These are phyloP conservation scores for Micractinium sp. DNA, from an alignment of 139 green algal species.

Conservation along the genomic window DNA sequence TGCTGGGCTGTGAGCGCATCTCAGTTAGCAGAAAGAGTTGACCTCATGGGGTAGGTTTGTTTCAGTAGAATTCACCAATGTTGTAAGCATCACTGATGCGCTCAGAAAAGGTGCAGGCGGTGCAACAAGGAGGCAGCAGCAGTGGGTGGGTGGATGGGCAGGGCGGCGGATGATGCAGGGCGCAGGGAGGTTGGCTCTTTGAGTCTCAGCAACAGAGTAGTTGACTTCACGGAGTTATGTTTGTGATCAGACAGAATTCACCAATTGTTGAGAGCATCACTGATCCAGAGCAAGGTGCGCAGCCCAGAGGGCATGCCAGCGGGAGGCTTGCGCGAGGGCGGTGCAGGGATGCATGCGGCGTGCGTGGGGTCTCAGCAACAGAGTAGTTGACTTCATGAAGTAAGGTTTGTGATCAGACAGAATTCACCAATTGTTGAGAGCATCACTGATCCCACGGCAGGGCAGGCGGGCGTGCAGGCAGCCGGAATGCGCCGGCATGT, in stretches of 20 bases:
- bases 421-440: slow-evolving; percentile 29
- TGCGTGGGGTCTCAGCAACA: background rate
- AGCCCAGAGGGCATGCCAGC: background rate
- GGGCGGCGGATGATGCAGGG: background rate
- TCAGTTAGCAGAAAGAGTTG: slow-evolving; percentile 7
- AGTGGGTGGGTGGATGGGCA: background rate
- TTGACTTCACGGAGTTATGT: background rate
- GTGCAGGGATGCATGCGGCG: background rate
- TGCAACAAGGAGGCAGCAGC: background rate
- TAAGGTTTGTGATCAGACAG: slow-evolving; percentile 1
- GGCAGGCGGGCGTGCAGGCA: background rate
- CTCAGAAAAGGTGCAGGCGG: background rate
- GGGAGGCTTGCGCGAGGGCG: background rate
- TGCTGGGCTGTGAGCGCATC: background rate
- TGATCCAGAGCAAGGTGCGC: background rate
- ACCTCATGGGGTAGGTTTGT: background rate
- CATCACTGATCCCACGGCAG: background rate
- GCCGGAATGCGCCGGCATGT: background rate
- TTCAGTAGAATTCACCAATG: slow-evolving; percentile 40
- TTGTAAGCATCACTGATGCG: slow-evolving; percentile 23
- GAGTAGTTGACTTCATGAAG: background rate
- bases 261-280: slow-evolving; percentile 28
- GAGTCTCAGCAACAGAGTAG: slow-evolving; percentile 2
- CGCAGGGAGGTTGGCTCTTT: background rate
- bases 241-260: slow-evolving; percentile 28